Percentiles rank a stretch among this genome's conserved stretches.
These are phyloP conservation scores for Stereocaulon alpinum DNA, from an alignment of 495 filamentous ascomycete genomes.

Conservation along the genomic window DNA sequence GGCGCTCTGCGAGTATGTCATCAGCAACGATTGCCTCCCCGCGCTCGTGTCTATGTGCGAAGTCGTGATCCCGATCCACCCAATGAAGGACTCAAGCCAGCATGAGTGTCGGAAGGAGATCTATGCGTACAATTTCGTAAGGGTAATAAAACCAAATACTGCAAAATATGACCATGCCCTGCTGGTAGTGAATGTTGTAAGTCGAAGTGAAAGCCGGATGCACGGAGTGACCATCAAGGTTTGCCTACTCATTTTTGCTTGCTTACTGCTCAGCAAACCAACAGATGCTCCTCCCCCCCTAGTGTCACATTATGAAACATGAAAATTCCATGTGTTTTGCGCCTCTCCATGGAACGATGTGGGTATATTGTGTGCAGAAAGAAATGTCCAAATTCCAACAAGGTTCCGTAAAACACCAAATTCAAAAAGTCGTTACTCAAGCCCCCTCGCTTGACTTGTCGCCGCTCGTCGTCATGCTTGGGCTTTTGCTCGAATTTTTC, in stretches of 20 bases:
- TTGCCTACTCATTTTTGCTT: conserved; percentile 9
- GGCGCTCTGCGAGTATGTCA: conserved; percentile 15
- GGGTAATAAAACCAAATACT: not conserved
- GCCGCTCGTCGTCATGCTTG: conserved; percentile 5
- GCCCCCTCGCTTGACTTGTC: conserved; percentile 8
- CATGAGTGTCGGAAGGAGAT: conserved; percentile 9
- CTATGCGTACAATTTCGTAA: conserved; percentile 6
- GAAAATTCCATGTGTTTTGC: not conserved
- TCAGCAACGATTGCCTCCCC: conserved; percentile 2
- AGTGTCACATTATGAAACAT: conserved; percentile 2
- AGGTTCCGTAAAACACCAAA: conserved; percentile 3
- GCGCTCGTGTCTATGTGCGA: conserved; percentile 3
- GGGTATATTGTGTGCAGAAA: conserved; percentile 15
- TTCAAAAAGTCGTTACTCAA: conserved; percentile 5
- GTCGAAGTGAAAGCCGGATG: conserved; percentile 1
- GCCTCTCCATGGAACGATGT: conserved; percentile 10
- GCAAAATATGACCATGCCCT: conserved; percentile 7
- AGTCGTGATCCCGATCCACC: conserved; percentile 9
- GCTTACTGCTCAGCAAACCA: not conserved
- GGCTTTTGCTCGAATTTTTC: conserved; percentile 7
- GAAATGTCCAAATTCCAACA: conserved; percentile 4
- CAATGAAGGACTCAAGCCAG: conserved; percentile 17
- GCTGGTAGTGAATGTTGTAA: conserved; percentile 17
- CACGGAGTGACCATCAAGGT: conserved; percentile 17
- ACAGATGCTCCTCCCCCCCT: not conserved